phyloP scores from a whole-genome alignment of 257 asterid genomes.

The Solanum chiquidenum region DNA sequence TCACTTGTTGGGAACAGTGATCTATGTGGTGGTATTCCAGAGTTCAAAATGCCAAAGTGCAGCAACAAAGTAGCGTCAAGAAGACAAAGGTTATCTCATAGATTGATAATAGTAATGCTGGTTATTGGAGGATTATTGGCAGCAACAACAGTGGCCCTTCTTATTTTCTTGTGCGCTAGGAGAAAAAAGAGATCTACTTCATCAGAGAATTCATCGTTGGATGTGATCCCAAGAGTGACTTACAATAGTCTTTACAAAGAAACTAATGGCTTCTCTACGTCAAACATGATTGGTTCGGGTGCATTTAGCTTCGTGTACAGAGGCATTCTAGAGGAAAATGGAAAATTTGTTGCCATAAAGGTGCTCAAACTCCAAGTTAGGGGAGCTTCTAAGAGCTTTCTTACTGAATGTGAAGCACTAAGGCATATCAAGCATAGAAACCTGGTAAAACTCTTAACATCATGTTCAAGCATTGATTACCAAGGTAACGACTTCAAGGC shows the following conservation, averaged over 20 bases:
- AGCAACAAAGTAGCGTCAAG: background rate
- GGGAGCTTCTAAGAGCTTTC: constrained; percentile 16
- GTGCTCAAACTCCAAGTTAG: constrained; percentile 8
- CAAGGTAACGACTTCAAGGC: constrained; percentile 19
- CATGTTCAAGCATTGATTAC: constrained; percentile 18
- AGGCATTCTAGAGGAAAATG: constrained; percentile 5
- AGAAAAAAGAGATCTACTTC: background rate
- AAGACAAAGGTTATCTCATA: background rate
- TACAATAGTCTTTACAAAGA: constrained; percentile 4
- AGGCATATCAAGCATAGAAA: constrained; percentile 17
- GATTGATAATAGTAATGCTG: background rate
- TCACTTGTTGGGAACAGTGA: constrained; percentile 3
- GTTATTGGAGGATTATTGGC: background rate
- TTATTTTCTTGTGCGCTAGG: background rate
- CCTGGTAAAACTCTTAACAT: constrained; percentile 15
- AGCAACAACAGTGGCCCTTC: background rate
- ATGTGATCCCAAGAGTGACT: background rate
- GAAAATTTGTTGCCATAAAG: constrained; percentile 9
- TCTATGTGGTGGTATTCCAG: constrained; percentile 5
- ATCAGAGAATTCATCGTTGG: background rate
- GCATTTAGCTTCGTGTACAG: constrained; percentile 9
- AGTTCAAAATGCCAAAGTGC: constrained; percentile 4
- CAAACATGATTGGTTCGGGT: constrained; percentile 7
- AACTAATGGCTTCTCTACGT: constrained; percentile 6
- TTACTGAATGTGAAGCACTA: constrained; percentile 17